Evolutionary conservation across 2,329 filamentous ascomycete genomes (phyloP), one percentile per base, ranked within the genome.

Genomic region (Alternaria incomplexa): DNA sequence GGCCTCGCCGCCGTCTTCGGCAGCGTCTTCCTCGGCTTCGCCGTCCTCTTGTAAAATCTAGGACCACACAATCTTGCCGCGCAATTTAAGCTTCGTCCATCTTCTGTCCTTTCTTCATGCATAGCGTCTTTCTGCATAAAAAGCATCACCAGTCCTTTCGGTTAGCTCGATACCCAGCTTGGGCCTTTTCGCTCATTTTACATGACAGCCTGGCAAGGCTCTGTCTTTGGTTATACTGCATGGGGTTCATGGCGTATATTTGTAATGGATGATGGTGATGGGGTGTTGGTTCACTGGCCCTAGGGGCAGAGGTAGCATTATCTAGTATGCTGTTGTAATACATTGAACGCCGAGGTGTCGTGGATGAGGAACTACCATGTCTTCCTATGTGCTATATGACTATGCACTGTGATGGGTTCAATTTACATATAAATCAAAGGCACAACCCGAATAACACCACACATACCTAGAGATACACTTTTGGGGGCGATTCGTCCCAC

Each of bases 11-110:
- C 86, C 12, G 75, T 90, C 7, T 80, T 86, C 45, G 83, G 83
- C 55, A 84, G 84, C 30, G 80, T 90, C 58, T 83, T 89, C 65
- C 84, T 85, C 45, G 88, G 87, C 15, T 88, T 90, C 70, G 83
- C 87, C 15, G 55, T 78, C 47, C 57, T 80, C 56, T 71, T 80
- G 65, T 80, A 73, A 72, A 65, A 57, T 40, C 5, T 57, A 60
- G 44, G 50, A 22, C 12, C 5, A 40, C 20, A 47, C 17, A 22
- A 55, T 22, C 4, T 20, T 25, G 40, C 12, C 26, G 30, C 40
- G 25, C 48, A 28, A 54, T 45, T 17, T 55, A 20, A 20, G 20
- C 22, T 32, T 50, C 22, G 55, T 58, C 26, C 50, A 53, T 64
- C 30, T 62, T 60, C 46, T 61, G 32, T 50, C 56, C 30, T 53